Evolutionary conservation across 129 eudicot genomes (phyloP), one percentile per base, ranked within the genome.

Genomic region (Lonicera japonica): DNA sequence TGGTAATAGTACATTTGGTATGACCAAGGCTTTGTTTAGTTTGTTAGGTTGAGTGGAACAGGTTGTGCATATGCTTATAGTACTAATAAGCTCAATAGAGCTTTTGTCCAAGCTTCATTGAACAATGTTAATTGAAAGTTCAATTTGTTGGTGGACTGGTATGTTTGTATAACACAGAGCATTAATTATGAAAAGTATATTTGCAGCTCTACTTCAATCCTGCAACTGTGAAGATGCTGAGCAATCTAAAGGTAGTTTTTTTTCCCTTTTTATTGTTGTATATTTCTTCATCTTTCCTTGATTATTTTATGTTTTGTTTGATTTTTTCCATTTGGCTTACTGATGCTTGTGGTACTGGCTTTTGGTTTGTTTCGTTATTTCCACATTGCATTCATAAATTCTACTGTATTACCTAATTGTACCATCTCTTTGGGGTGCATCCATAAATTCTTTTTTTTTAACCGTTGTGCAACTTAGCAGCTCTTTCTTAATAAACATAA

Each of bases 161-260:
- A 15, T 56, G 14, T 20, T 19, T 20, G 12, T 21, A 0, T 5
- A 4, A 7, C n/a, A n/a, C n/a, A 17, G 11, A 50, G 25, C 48
- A 56, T 29, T 52, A 11, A 19, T 9, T 54, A 54, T 38, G 12
- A 25, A 21, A 48, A 20, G 34, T 65, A 67, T 62, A 48, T 66
- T 36, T 77, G 80, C 95, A 94, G 99, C 84, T 94, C 20, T 94
- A 94, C 73, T 94, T 94, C 68, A 88, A 86, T 74, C 99, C 99
- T 52, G 96, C 99, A 29, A 94, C 99, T 15, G 99, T 94, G 70
- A 94, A 94, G 90, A 94, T 94, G 99, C 79, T 94, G 70, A 94
- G 99, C 83, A 94, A 94, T 78, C 74, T 94, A 65, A 94, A 94
- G 96, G 99, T 94, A 74, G 23, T 13, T 73, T 36, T 51, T 48